These are phyloP conservation scores for Trichoderma orchidacearum DNA, from an alignment of 495 filamentous ascomycete species.

Conservation along the genomic window DNA sequence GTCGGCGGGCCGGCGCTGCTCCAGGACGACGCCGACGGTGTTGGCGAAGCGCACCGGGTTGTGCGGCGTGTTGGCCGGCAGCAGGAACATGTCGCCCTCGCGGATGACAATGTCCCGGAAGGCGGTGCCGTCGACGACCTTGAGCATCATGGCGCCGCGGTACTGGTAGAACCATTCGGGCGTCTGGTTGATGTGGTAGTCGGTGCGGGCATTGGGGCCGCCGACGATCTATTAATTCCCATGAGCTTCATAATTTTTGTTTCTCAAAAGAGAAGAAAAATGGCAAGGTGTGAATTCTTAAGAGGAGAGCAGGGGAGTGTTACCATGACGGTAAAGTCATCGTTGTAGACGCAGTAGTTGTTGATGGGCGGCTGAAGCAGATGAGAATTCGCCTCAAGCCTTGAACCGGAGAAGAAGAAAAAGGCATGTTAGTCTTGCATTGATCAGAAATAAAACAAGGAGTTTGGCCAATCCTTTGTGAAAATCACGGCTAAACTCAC, in stretches of 20 bases:
- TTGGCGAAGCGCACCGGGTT: constrained; percentile 52
- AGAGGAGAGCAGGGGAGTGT: neutral
- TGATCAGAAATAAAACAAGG: neutral
- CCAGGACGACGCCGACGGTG: constrained; percentile 73
- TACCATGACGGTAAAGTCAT: constrained; percentile 67
- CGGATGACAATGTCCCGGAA: constrained; percentile 80
- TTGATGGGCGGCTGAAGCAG: constrained; percentile 91
- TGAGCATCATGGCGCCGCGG: constrained; percentile 82
- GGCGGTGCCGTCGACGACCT: constrained; percentile 56
- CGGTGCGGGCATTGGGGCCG: constrained; percentile 88
- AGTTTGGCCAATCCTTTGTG: too few relatives aligned
- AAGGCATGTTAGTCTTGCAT: neutral
- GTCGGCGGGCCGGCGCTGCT: constrained; percentile 61
- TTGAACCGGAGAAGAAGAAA: constrained; percentile 19
- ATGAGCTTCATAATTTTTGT: constrained; percentile 1
- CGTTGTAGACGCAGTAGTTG: constrained; percentile 91
- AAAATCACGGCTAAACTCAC: constrained; percentile 33
- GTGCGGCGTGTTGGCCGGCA: constrained; percentile 85
- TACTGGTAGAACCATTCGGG: constrained; percentile 98
- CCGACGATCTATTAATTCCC: constrained; percentile 95
- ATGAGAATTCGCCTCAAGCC: constrained; percentile 86
- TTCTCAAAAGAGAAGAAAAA: too few relatives aligned
- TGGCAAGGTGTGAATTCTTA: neutral
- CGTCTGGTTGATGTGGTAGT: constrained; percentile 97
- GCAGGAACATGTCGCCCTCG: constrained; percentile 89